Evolutionary conservation across 208 protist genomes (phyloP), one percentile per base, ranked within the genome.

Genomic region (Herpetomonas muscarum): DNA sequence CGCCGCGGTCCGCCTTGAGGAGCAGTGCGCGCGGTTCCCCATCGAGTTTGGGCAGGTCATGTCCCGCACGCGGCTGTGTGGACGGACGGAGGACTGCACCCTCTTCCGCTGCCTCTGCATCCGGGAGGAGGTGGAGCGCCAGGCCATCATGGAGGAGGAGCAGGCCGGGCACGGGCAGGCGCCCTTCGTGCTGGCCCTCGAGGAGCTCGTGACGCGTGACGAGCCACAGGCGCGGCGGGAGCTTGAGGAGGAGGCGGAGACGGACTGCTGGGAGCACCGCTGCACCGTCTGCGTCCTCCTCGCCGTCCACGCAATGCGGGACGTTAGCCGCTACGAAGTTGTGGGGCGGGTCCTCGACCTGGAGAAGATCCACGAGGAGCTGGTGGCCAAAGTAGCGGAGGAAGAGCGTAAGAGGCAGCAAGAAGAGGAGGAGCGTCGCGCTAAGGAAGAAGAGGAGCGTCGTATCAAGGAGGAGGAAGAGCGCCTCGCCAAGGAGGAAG

Each of bases 31-130:
- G 44, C 32, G 71, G n/a, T 86, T 85, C 53, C 41, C 62, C 0
- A 39, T 82, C n/a, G 45, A 82, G 17, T 92, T 67, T 64, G 85
- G 85, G 4, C 37, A 55, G 15, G 41, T 46, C 7, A 92, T 92
- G 85, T 51, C 58, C 45, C 52, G 50, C 12, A 49, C 65, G 9
- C 32, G 70, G 4, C 67, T 73, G 9, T 85, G 76, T 32, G 83
- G 68, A 1, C 67, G 73, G 19, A 48, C 85, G 26, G 37, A 54
- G 13, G 69, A 71, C 30, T 34, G 37, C 22, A 90, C 74, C 6
- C 25, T 75, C 1, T 90, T 87, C 51, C 52, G 56, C 47, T 61
- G 64, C 44, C 56, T 85, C 22, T 64, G 54, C n/a, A 29, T 80
- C 6, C 21, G 29, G 1, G 66, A 81, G 25, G 39, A 64, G 25